Conservation (phyloP, 306 rosid genomes). For the Psophocarpus tetragonolobus region DNA sequence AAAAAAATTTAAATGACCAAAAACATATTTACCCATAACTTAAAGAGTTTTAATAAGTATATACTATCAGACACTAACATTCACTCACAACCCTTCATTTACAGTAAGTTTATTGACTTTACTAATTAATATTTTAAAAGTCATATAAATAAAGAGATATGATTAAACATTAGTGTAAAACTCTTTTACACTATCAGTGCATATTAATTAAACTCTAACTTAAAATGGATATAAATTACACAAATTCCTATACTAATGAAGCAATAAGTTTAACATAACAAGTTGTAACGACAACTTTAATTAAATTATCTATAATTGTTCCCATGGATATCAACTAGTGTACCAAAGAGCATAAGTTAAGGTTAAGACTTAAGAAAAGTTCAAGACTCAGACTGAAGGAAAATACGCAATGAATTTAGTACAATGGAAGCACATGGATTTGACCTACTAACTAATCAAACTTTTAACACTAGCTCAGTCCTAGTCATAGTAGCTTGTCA, state of each 20-base stretch:
- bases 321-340: background rate
- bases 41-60: no score
- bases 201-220: no score
- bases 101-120: no score
- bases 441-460: constrained; percentile 16
- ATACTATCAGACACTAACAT: no score
- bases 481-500: background rate
- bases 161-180: no score
- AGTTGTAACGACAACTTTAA: background rate
- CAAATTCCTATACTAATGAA: background rate
- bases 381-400: no score
- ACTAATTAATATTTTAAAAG: no score
- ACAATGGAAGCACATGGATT: background rate
- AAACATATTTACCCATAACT: no score
- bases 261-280: constrained; percentile 12
- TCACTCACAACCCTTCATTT: no score
- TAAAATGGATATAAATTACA: background rate
- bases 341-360: background rate
- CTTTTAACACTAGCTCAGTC: background rate
- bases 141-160: no score
- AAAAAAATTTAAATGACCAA: no score
- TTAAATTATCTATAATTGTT: background rate
- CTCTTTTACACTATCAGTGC: no score
- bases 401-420: background rate
- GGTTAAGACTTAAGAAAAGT: background rate